These are phyloP conservation scores for Dorcoceras hygrometricum DNA, from an alignment of 257 asterid genomes.

Conservation along the genomic window DNA sequence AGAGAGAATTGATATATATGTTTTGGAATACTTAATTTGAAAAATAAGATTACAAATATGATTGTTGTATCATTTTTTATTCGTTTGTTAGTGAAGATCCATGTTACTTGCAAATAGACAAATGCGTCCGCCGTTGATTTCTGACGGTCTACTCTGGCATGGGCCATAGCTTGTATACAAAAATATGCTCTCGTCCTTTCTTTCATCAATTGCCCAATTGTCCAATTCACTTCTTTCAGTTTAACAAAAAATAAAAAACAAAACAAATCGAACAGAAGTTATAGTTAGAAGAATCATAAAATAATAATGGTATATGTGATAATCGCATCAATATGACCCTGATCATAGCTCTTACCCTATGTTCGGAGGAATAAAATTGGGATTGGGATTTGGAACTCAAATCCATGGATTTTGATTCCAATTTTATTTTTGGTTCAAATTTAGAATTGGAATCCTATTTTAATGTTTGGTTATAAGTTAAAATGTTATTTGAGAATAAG, in stretches of 20 bases:
- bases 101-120: constrained; percentile 55
- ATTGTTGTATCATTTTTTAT: constrained; percentile 22
- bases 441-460: too few species aligned
- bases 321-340: too few species aligned
- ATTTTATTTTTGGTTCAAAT: too few species aligned
- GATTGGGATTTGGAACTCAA: too few species aligned
- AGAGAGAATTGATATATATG: neutral
- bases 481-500: too few species aligned
- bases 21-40: neutral
- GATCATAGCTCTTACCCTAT: too few species aligned
- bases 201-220: constrained; percentile 30
- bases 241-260: too few species aligned
- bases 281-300: neutral
- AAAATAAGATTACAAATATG: constrained; percentile 14
- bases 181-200: constrained; percentile 20
- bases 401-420: too few species aligned
- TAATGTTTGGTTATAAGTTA: too few species aligned
- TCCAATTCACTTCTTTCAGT: constrained; percentile 20
- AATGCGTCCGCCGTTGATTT: constrained; percentile 15
- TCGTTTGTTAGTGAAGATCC: constrained; percentile 30
- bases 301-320: too few species aligned
- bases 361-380: too few species aligned
- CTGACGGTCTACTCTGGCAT: constrained; percentile 45
- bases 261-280: too few species aligned
- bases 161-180: constrained; percentile 35